Evolutionary conservation across 805 yeast genomes (phyloP).

Genomic region (Sporopachydermia lactativora): DNA sequence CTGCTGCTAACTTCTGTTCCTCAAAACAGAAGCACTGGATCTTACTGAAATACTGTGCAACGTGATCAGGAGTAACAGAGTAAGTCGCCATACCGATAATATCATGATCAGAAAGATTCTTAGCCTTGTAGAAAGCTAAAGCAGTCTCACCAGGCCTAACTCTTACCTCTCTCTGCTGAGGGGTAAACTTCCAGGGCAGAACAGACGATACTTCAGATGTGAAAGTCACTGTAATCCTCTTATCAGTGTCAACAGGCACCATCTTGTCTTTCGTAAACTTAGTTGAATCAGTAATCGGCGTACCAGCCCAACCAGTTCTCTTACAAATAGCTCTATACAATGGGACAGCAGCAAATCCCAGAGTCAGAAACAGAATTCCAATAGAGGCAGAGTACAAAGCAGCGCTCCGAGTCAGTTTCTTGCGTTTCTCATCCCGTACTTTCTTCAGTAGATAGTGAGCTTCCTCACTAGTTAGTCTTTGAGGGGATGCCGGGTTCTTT

Average conservation of each 20-base stretch:
- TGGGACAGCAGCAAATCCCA: constrained; percentile 87
- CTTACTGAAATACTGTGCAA: constrained; percentile 91
- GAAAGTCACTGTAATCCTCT: constrained; percentile 70
- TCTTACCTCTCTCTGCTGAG: constrained; percentile 86
- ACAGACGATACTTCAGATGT: constrained; percentile 85
- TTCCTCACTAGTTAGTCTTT: not conserved
- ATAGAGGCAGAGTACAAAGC: constrained; percentile 58
- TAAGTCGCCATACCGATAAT: constrained; percentile 98
- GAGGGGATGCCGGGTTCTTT: too few species aligned
- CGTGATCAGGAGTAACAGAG: constrained; percentile 91
- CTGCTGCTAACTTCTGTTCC: constrained; percentile 85
- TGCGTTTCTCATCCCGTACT: constrained; percentile 13
- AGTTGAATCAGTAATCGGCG: constrained; percentile 74
- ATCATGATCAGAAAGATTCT: constrained; percentile 72
- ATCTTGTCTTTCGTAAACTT: constrained; percentile 79
- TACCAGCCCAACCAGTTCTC: constrained; percentile 93
- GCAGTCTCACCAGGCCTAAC: constrained; percentile 98
- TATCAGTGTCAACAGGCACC: constrained; percentile 75
- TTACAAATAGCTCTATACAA: constrained; percentile 84
- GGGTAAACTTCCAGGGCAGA: constrained; percentile 89
- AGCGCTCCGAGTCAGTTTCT: constrained; percentile 34
- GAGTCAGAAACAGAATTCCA: constrained; percentile 53
- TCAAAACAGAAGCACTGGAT: constrained; percentile 98
- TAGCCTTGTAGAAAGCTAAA: constrained; percentile 86
- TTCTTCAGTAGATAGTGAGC: not conserved